phyloP scores from a whole-genome alignment of 2,329 filamentous ascomycete genomes.

The Atkinsonella hypoxylon region DNA sequence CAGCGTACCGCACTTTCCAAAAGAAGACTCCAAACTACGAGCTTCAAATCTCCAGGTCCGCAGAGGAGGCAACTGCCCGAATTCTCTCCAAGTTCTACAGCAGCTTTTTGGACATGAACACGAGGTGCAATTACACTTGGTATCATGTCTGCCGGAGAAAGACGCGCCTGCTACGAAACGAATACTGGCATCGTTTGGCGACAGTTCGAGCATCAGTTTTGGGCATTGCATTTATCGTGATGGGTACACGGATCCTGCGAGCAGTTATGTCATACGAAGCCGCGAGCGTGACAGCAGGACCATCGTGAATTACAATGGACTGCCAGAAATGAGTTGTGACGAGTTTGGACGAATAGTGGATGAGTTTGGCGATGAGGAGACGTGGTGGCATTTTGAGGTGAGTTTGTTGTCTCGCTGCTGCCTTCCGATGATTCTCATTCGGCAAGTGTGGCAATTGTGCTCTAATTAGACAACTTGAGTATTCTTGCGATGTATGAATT shows the following conservation, averaged over 20 bases:
- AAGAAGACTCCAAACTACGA: constrained; percentile 61
- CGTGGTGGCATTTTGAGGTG: constrained; percentile 66
- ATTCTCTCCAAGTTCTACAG: constrained; percentile 57
- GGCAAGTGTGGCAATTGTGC: too few species aligned
- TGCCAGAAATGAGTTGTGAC: constrained; percentile 52
- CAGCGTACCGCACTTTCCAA: constrained; percentile 54
- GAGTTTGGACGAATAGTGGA: constrained; percentile 43
- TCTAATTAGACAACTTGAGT: too few species aligned
- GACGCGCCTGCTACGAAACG: constrained; percentile 37
- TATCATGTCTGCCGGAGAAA: constrained; percentile 41
- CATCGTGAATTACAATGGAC: constrained; percentile 56
- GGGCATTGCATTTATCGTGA: constrained; percentile 47
- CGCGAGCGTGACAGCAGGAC: constrained; percentile 48
- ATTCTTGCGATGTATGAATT: too few species aligned
- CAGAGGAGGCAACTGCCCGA: constrained; percentile 62
- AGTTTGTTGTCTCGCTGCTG: constrained; percentile 8
- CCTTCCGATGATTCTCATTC: too few species aligned
- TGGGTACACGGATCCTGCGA: constrained; percentile 43
- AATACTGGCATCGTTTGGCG: constrained; percentile 42
- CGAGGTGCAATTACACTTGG: constrained; percentile 27
- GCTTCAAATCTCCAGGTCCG: constrained; percentile 46
- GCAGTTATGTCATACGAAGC: constrained; percentile 58
- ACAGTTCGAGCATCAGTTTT: constrained; percentile 32
- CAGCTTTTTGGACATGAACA: constrained; percentile 37
- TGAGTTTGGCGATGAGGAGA: constrained; percentile 24